Conservation (phyloP, 345 rosid genomes). For the Camelina neglecta region DNA sequence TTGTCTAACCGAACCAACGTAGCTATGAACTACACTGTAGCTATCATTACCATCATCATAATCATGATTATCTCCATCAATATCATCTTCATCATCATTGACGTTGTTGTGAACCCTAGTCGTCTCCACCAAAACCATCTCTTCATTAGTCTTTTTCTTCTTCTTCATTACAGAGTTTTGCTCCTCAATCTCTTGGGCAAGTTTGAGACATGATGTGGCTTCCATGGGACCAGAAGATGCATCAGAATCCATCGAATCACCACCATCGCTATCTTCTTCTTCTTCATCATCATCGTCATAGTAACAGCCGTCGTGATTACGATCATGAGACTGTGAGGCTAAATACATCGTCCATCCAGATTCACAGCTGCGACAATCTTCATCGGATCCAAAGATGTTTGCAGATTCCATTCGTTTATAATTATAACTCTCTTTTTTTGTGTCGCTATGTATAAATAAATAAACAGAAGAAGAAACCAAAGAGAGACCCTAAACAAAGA, state of each 20-base stretch:
- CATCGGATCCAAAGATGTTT: conserved; percentile 44
- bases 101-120: conserved; percentile 32
- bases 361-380: conserved; percentile 55
- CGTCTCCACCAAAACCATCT: conserved; percentile 39
- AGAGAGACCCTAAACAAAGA: conserved; percentile 29
- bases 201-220: conserved; percentile 33
- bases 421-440: conserved; percentile 7
- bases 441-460: background rate
- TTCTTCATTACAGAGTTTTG: conserved; percentile 22
- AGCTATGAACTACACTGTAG: conserved; percentile 44
- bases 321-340: conserved; percentile 50
- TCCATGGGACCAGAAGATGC: conserved; percentile 73
- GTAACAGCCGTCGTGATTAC: conserved; percentile 23
- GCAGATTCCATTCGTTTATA: conserved; percentile 54
- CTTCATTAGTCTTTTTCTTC: conserved; percentile 36
- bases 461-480: conserved; percentile 23
- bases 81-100: background rate
- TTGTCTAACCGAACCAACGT: conserved; percentile 38
- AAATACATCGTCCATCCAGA: conserved; percentile 75
- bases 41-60: conserved; percentile 40
- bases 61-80: conserved; percentile 13
- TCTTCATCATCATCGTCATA: conserved; percentile 28
- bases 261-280: conserved; percentile 35
- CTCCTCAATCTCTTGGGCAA: conserved; percentile 31
- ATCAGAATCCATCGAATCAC: conserved; percentile 80